A percentile compares a stretch with the other conserved stretches of the same genome.
Evolutionary conservation across 2,329 filamentous ascomycete species (phyloP).

Genomic region (Polytolypa hystricis): DNA sequence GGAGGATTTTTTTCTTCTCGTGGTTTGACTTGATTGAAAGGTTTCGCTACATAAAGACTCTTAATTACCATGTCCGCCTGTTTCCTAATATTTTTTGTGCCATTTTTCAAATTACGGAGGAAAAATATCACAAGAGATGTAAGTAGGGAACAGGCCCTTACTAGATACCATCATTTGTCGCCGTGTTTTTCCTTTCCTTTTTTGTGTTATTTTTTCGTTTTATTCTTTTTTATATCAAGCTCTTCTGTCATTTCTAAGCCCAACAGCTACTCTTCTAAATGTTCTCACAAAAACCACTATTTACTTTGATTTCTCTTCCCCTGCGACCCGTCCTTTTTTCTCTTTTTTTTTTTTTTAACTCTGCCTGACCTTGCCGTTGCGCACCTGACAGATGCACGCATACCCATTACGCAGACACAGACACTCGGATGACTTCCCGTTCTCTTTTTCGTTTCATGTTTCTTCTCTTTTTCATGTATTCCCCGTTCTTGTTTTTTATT

Average conservation of each 20-base stretch:
- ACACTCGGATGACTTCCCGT: constrained; percentile 16
- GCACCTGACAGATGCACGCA: too few species aligned
- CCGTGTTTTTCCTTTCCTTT: neutral
- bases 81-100: too few species aligned
- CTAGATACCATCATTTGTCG: neutral
- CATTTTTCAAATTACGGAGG: too few species aligned
- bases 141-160: too few species aligned
- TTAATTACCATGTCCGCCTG: neutral
- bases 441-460: constrained; percentile 11
- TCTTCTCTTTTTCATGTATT: constrained; percentile 13
- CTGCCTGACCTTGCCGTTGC: constrained; percentile 13
- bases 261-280: constrained; percentile 12
- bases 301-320: constrained; percentile 8
- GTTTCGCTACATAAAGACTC: neutral
- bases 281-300: constrained; percentile 9
- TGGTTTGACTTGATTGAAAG: neutral
- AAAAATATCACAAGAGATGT: too few species aligned
- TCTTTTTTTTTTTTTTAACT: constrained; percentile 13
- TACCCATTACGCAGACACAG: too few species aligned
- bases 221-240: neutral
- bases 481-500: constrained; percentile 13
- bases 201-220: neutral
- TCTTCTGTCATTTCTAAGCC: constrained; percentile 15
- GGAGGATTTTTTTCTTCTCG: neutral
- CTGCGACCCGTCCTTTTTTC: constrained; percentile 9